Percentiles rank a stretch among this genome's conserved stretches.
Conservation (phyloP, 2,329 filamentous ascomycete species). For the Pyrenophora tritici-repentis region DNA sequence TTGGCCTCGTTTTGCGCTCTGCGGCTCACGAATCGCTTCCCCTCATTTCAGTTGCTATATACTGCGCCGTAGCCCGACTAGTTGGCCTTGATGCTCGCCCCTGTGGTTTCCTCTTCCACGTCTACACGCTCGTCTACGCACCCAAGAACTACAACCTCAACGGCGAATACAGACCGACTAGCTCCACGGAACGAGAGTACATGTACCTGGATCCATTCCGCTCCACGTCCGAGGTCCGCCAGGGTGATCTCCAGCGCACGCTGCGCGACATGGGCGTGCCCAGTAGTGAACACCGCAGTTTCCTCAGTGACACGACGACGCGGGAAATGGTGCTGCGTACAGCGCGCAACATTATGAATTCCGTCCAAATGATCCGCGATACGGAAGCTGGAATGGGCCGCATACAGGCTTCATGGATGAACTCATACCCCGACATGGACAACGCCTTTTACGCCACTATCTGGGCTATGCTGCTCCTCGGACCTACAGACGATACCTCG, state of each 20-base stretch:
- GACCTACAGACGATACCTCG: conserved; percentile 34
- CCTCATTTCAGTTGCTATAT: conserved; percentile 85
- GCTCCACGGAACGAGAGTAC: conserved; percentile 41
- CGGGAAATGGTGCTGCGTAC: conserved; percentile 74
- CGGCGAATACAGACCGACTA: conserved; percentile 43
- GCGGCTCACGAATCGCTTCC: conserved; percentile 79
- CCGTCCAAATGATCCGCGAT: conserved; percentile 60
- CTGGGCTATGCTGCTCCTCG: conserved; percentile 65
- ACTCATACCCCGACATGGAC: conserved; percentile 55
- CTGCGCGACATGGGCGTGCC: conserved; percentile 60
- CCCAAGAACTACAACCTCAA: conserved; percentile 60
- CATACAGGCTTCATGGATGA: conserved; percentile 33
- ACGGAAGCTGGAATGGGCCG: conserved; percentile 26
- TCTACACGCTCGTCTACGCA: conserved; percentile 77
- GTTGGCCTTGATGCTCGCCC: conserved; percentile 77
- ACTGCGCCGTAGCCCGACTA: conserved; percentile 75
- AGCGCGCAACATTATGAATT: conserved; percentile 79
- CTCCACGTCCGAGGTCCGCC: conserved; percentile 67
- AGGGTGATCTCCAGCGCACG: conserved; percentile 62
- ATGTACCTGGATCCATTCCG: conserved; percentile 89
- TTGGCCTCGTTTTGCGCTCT: conserved; percentile 78
- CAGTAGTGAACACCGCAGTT: conserved; percentile 50
- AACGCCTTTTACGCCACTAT: conserved; percentile 72
- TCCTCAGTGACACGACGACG: conserved; percentile 67
- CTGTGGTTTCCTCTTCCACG: conserved; percentile 82